A percentile compares a stretch with the other conserved stretches of the same genome.
Evolutionary conservation across 768 basidiomycete species (phyloP).

Genomic region (Amanita pseudoporphyria): DNA sequence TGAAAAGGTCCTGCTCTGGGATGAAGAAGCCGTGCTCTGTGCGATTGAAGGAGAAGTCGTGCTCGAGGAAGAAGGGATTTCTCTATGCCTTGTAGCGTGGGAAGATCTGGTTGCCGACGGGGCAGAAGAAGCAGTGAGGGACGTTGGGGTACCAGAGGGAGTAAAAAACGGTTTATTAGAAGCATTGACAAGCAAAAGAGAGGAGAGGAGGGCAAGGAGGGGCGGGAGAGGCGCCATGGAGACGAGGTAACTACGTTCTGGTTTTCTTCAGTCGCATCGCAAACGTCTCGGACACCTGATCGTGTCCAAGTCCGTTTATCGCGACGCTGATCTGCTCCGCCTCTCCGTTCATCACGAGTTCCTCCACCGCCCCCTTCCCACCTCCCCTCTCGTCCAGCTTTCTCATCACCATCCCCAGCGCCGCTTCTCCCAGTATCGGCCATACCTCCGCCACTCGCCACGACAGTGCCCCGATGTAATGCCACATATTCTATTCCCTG

Average conservation of each 20-base stretch:
- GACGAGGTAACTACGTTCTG: background rate
- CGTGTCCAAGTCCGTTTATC: slow-evolving; percentile 14
- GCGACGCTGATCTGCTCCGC: slow-evolving; percentile 38
- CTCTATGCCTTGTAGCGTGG: background rate
- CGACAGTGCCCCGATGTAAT: slow-evolving; percentile 39
- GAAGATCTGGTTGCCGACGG: background rate
- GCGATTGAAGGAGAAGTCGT: too few relatives aligned
- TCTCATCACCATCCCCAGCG: slow-evolving; percentile 22
- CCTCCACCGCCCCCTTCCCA: slow-evolving; percentile 23
- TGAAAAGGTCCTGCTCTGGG: too few relatives aligned
- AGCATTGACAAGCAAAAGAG: background rate
- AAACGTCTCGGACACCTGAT: slow-evolving; percentile 6
- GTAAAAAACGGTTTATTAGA: too few relatives aligned
- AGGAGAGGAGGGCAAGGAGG: background rate
- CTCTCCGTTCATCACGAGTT: slow-evolving; percentile 27
- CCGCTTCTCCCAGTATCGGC: slow-evolving; percentile 26
- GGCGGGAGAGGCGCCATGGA: background rate
- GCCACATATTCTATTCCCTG: slow-evolving; percentile 32
- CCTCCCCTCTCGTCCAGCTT: slow-evolving; percentile 27
- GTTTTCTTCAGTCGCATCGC: background rate
- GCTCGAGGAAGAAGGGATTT: too few relatives aligned
- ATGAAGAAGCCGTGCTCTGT: background rate
- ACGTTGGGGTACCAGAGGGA: too few relatives aligned
- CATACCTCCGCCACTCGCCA: slow-evolving; percentile 33
- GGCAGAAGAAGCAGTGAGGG: too few relatives aligned